Base-by-base conservation (phyloP, 225 moss, liverwort and hornwort genomes). In the Physcomitrellopsis africana region DNA sequence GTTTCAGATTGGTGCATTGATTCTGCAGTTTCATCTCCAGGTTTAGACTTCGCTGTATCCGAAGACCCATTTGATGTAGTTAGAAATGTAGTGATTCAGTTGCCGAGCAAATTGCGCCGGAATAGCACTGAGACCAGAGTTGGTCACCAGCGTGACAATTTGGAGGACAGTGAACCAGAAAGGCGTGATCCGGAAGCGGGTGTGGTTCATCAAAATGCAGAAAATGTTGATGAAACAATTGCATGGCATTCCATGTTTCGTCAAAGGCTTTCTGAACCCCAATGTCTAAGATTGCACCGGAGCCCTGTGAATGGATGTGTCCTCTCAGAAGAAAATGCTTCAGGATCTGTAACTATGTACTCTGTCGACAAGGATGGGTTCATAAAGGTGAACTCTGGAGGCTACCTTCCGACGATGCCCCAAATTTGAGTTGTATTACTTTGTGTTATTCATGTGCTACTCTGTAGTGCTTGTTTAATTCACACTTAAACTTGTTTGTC, bases 201-300 rank as follows among this genome's bases (percentile, higher is more conserved):
- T 77, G 72, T 55, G 71, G 47, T 47, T 71, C 43, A 52, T 7
- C 75, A 56, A 20, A 72, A 68, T 16, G 64, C 46, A 47, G 57
- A 62, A 26, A 82, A 78, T 5, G 62, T 70, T 42, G 41, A 64
- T 23, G 64, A 79, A 78, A 69, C 57, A 68, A 71, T 71, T 51
- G 81, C 93, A 37, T 99, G 97, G 95, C 81, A 92, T 83, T 89
- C 85, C 60, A 94, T 95, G 93, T 95, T 95, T 75, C 89, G 90
- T 62, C 93, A 99, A 68, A 79, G 92, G 45, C 81, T 99, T 68
- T 86, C 87, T 70, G 90, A 90, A 71, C 90, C 94, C 37, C 85
- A 93, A 72, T 61, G 79, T 57, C 64, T 95, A 60, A 99, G 92
- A 82, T 76, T 99, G 77, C 97, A 95, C 67, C 86, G 93, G 54